Base-by-base conservation (phyloP, 2,329 filamentous ascomycete species). In the Magnaporthiopsis poae region DNA sequence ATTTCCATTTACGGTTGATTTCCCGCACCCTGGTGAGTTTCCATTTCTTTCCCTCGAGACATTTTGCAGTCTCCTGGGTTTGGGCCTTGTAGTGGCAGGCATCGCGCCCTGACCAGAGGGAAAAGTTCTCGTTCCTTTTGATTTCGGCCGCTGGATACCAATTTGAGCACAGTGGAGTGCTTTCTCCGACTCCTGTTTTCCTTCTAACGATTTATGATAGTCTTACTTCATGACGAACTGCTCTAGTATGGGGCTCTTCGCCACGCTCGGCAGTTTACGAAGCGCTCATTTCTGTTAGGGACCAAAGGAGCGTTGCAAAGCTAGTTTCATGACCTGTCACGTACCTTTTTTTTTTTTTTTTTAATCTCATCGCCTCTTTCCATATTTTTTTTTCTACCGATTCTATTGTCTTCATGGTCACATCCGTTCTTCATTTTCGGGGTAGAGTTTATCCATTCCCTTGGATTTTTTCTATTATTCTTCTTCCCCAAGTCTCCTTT, bases 141-240 rank as follows among this genome's bases (percentile, higher is more conserved):
- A 63, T 69, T 70, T 67, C 69, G 62, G 69, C 68, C 70, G 68
- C 71, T 71, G 71, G 73, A 74, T 74, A 73, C 71, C 72, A 70
- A 69, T 65, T 70, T 69, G 69, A 69, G 69, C 70, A 71, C 70
- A 69, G 67, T 66, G 68, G 64, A 69, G 66, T 69, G 69, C 68
- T 27, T 69, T 59, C 39, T 27, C 46, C 62, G 62, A 64, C 62
- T 31, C 31, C 25, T 9, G 12, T 52, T 27, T 39, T 31, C 29
- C 29, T 60, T 61, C n/a, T 66, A 33, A 66, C 59, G 65, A 66
- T 13, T 66, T 66, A 36, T 66, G 56, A 63, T 27, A 64, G 29
- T 65, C 31, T 27, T 31, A 35, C 66, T 68, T 66, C 59, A 25
- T 65, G 5, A 39, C 36, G 62, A 46, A 52, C 61, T 62, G 15